A percentile compares a stretch with the other conserved stretches of the same genome.
Evolutionary conservation across 2,329 filamentous ascomycete species (phyloP).

Genomic region (Bipolaris sorokiniana): DNA sequence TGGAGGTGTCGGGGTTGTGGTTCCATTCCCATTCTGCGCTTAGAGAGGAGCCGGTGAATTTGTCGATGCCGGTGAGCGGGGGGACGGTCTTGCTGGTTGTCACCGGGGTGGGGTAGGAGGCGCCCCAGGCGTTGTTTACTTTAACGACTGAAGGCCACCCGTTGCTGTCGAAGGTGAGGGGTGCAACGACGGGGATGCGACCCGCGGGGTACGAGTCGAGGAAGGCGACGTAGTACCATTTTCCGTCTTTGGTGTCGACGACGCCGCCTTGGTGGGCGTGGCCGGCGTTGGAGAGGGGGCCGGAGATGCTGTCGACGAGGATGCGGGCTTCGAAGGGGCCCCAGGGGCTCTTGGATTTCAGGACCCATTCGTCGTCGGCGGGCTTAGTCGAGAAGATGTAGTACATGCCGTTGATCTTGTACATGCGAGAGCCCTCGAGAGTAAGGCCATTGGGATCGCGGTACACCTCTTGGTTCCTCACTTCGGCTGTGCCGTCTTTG

Average conservation of each 20-base stretch:
- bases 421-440: conserved; percentile 63
- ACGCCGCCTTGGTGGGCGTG: conserved; percentile 63
- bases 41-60: conserved; percentile 54
- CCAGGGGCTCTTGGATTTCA: conserved; percentile 58
- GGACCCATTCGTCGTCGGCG: conserved; percentile 56
- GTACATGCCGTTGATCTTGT: conserved; percentile 63
- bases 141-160: conserved; percentile 58
- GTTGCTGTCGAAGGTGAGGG: conserved; percentile 59
- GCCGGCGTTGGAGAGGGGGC: conserved; percentile 56
- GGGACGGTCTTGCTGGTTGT: conserved; percentile 41
- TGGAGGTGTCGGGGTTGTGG: conserved; percentile 62
- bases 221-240: conserved; percentile 68
- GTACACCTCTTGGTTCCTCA: conserved; percentile 56
- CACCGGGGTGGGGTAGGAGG: conserved; percentile 50
- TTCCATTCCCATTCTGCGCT: conserved; percentile 65
- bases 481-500: conserved; percentile 55
- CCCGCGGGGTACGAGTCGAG: conserved; percentile 63
- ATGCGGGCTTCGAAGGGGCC: conserved; percentile 60
- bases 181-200: conserved; percentile 63
- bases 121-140: conserved; percentile 57
- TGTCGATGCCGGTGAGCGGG: conserved; percentile 52
- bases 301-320: conserved; percentile 52
- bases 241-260: conserved; percentile 57
- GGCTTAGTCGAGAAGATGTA: conserved; percentile 61
- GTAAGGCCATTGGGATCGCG: conserved; percentile 44